Base-by-base conservation (phyloP, 1,139 yeast species). In the Pichia sp. region DNA sequence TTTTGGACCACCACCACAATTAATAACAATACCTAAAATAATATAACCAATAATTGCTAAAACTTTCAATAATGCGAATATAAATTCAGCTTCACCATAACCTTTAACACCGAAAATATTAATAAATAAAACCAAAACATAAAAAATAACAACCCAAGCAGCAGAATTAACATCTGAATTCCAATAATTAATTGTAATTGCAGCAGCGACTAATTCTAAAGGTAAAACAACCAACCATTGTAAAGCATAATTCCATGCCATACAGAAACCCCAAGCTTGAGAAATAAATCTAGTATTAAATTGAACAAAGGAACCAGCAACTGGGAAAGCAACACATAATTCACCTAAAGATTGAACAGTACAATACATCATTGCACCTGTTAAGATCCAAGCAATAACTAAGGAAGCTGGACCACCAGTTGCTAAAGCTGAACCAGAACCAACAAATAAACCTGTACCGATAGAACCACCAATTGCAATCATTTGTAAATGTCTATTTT, bases 381-480 rank as follows among this genome's bases (percentile, higher is more conserved):
- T 63, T 25, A 71, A 52, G 45, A 60, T 54, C 74, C 79, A 77
- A 19, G 72, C 78, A 43, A 79, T 72, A 25, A 79, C 64, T 34
- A 78, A 58, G 36, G 79, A 69, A 3, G 79, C 86, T 12, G 91
- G 89, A 34, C 91, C 91, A 58, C 84, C 84, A 17, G 68, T 64
- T 43, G 64, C 62, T 49, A 81, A 66, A 9, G 85, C 79, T 47
- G 69, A 66, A 47, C 88, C 88, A 25, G 78, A 68, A 56, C 83
- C 83, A 34, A 80, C 75, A 53, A 71, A 71, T 41, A 72, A 59
- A 52, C 77, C 77, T 12, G 77, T 83, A 62, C 95, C 95, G 49
- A 85, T 83, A 40, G 86, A 72, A 49, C 94, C 94, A 56, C 95
- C 95, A 53, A 85, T 79, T 37, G 94, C 93, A 59, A 85, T 79